Base-by-base conservation (phyloP, 176 grass and related monocot genomes). In the Eremochloa ophiuroides region DNA sequence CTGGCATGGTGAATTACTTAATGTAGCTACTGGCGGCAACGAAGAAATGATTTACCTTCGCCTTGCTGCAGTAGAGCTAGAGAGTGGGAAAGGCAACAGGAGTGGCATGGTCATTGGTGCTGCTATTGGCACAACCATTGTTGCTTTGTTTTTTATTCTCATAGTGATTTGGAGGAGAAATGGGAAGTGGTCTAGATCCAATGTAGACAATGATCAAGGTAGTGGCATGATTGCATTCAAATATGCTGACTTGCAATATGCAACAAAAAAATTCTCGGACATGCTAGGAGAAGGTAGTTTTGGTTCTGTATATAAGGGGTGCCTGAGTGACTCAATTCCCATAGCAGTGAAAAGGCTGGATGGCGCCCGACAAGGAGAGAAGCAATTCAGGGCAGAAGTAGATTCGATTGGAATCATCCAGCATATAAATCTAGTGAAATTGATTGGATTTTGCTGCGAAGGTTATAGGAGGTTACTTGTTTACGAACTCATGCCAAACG, bases 331-430 rank as follows among this genome's bases (percentile, higher is more conserved):
- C 51, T 82, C 82, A 5, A 79, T 27, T 59, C 50, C 23, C 18
- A 88, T 92, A 41, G 93, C 90, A 33, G 90, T 92, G 46, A 95
- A 95, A 87, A 84, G 76, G 59, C 87, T 95, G 20, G 75, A 86
- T 18, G 79, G 85, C 5, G 34, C 78, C 26, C 38, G 15, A 7
- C 90, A 95, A 50, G 87, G 89, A 70, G 89, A 92, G 70, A 95
- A 95, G 64, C 87, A 92, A 34, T 94, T 94, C 61, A 82, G 89
- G 59, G 78, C 78, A 48, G 85, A 87, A 60, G 78, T 87, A 29
- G 69, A 31, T 38, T 86, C 71, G 0, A 76, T 89, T 1, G 89
- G 89, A 25, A 69, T 62, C 15, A 87, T 94, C 64, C 89, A 91
- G n/a, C 92, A 91, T 77, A 62, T 91, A 13, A 94, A 94, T 28